Evolutionary conservation across 371 early-diverging fungal genomes (phyloP).

Genomic region (Mucor ambiguus): DNA sequence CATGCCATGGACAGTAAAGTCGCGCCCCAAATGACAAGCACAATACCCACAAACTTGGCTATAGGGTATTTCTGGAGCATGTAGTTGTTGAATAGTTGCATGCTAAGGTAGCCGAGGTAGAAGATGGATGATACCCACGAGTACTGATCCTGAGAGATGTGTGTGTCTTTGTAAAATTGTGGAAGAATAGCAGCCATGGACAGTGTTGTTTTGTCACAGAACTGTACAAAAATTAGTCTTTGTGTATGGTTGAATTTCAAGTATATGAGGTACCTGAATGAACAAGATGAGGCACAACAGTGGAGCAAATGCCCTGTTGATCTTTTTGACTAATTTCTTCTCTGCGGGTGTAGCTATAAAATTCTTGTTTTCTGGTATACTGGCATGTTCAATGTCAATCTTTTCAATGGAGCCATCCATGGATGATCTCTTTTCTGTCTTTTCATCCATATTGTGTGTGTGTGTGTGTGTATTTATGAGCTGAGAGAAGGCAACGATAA

Average conservation of each 20-base stretch:
- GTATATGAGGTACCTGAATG: neutral
- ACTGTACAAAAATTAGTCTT: neutral
- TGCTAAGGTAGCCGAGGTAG: slow-evolving; percentile 14
- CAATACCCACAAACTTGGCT: slow-evolving; percentile 16
- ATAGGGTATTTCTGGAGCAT: slow-evolving; percentile 22
- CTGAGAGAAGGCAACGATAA: neutral
- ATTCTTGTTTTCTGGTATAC: neutral
- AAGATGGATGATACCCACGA: slow-evolving; percentile 34
- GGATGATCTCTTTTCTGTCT: neutral
- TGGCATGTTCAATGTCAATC: neutral
- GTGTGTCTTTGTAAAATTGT: slow-evolving; percentile 30
- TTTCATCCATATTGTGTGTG: neutral
- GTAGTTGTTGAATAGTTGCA: slow-evolving; percentile 29
- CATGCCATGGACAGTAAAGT: slow-evolving; percentile 23
- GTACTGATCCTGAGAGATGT: slow-evolving; percentile 29
- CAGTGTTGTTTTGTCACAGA: slow-evolving; percentile 17
- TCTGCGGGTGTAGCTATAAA: neutral
- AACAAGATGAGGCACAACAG: slow-evolving; percentile 1
- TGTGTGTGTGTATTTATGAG: neutral
- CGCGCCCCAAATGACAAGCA: slow-evolving; percentile 25
- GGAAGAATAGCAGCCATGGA: slow-evolving; percentile 33
- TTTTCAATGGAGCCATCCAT: neutral
- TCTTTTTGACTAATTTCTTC: slow-evolving; percentile 2
- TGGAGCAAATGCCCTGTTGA: neutral
- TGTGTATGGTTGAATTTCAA: neutral